phyloP scores from a whole-genome alignment of 768 basidiomycete genomes.

The Phanerochaete carnosa region DNA sequence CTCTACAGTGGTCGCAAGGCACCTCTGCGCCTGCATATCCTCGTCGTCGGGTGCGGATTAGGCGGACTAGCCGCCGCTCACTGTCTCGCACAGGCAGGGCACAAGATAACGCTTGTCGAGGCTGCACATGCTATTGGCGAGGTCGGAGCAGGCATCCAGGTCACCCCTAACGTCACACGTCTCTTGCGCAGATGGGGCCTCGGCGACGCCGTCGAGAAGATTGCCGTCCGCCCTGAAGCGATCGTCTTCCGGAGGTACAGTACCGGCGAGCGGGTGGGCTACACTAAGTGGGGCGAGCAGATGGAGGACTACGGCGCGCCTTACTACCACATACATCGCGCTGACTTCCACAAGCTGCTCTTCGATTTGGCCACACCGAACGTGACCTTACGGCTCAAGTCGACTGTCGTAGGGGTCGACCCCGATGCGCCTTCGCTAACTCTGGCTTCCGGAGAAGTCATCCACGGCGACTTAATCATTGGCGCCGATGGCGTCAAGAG shows the following conservation, averaged over 20 bases:
- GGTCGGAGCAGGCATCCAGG: conserved; percentile 41
- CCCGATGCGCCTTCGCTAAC: conserved; percentile 33
- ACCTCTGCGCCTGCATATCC: conserved; percentile 31
- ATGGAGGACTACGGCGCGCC: conserved; percentile 35
- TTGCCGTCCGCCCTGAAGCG: conserved; percentile 34
- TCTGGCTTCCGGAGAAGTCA: conserved; percentile 32
- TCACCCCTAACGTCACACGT: conserved; percentile 37
- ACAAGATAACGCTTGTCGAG: conserved; percentile 37
- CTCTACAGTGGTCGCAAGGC: conserved; percentile 31
- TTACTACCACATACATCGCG: conserved; percentile 42
- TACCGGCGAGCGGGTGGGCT: conserved; percentile 35
- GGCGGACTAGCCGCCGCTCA: conserved; percentile 39
- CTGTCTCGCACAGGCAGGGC: conserved; percentile 37
- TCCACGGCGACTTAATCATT: conserved; percentile 34
- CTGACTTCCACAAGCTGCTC: conserved; percentile 39
- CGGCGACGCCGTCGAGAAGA: conserved; percentile 25
- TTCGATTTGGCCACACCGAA: conserved; percentile 31
- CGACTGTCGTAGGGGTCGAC: conserved; percentile 28
- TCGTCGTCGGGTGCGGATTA: conserved; percentile 40
- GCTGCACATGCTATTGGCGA: conserved; percentile 35
- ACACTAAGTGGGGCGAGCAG: conserved; percentile 31
- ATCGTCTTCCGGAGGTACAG: conserved; percentile 36
- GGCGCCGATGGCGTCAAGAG: conserved; percentile 48
- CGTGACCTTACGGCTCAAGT: conserved; percentile 31
- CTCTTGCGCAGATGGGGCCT: conserved; percentile 38